phyloP scores from a whole-genome alignment of 2,329 filamentous ascomycete genomes.

The Fusarium papillatum region DNA sequence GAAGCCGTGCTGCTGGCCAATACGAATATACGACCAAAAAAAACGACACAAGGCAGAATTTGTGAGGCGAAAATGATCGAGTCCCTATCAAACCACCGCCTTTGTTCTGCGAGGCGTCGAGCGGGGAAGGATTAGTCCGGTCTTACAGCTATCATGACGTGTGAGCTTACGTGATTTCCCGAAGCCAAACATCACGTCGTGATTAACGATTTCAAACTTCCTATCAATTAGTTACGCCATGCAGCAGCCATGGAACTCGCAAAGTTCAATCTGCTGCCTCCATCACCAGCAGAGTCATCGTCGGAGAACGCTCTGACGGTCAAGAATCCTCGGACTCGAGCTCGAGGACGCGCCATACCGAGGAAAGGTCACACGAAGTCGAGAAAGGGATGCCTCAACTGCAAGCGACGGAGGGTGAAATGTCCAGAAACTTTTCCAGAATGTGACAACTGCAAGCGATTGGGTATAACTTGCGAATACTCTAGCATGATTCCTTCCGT shows the following conservation, averaged over 20 bases:
- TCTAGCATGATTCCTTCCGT: slow-evolving; percentile 3
- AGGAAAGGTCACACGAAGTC: slow-evolving; percentile 35
- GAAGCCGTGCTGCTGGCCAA: not conserved
- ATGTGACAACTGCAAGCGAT: slow-evolving; percentile 28
- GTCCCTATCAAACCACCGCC: not conserved
- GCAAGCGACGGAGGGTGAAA: slow-evolving; percentile 40
- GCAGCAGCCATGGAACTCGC: not conserved
- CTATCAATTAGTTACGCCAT: not conserved
- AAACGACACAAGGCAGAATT: not conserved
- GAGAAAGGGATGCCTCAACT: slow-evolving; percentile 35
- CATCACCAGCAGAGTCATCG: slow-evolving; percentile 3
- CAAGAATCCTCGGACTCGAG: not conserved
- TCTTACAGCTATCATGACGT: slow-evolving; percentile 13
- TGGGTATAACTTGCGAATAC: slow-evolving; percentile 34
- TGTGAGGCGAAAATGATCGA: not conserved
- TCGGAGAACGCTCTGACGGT: not conserved
- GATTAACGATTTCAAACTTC: not conserved
- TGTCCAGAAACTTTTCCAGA: slow-evolving; percentile 33
- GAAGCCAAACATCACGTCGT: not conserved
- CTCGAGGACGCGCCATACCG: slow-evolving; percentile 13
- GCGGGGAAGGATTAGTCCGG: slow-evolving; percentile 28
- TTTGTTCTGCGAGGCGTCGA: not conserved
- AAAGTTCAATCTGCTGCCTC: not conserved
- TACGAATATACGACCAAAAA: not conserved
- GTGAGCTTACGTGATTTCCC: not conserved